Evolutionary conservation across 352 stramenopile genomes (phyloP), one percentile per base, ranked within the genome.

Genomic region (Blastocystis sp.): DNA sequence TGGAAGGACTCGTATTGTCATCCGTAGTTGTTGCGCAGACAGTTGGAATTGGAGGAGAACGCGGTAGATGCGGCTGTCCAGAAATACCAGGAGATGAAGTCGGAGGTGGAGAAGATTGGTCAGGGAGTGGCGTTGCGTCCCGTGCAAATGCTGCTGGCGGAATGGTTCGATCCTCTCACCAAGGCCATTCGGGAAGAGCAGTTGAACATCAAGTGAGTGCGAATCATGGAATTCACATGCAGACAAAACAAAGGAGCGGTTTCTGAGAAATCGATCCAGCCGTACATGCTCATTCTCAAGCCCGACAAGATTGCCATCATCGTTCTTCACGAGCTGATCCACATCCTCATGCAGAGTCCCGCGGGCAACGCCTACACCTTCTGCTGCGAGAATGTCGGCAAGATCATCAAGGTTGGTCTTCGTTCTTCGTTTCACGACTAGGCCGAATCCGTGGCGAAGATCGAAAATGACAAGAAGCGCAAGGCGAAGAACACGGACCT

Each of bases 251-350:
- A 48, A 60, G 60, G 43, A 3, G 64, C 67, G 38, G 40, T 88
- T 61, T 88, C 67, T 2, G 78, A 79, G 45, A 79, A 76, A 45
- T 43, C 53, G 3, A 88, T 88, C 52, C 67, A 88, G 17, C 92
- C 92, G 3, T 91, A 93, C 60, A 79, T 95, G 0, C 92, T 93
- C 82, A 86, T 92, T 0, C 81, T 95, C 9, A 90, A 91, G 76
- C 88, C 92, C 21, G 90, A 92, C 76, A 94, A 95, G 80, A 90
- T 95, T 65, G 91, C 93, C n/a, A 91, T 95, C 43, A 91, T 95
- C 80, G 48, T 91, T 14, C 89, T 92, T 48, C 91, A 95, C 76
- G 90, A 91, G 41, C 90, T 91, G 53, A 89, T 93, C 1, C 40
- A 70, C n/a, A 81, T 82, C 14, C 62, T 89, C 4, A 91, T 90